phyloP scores from a whole-genome alignment of 2,329 filamentous ascomycete genomes.

The Hypomyces perniciosus region DNA sequence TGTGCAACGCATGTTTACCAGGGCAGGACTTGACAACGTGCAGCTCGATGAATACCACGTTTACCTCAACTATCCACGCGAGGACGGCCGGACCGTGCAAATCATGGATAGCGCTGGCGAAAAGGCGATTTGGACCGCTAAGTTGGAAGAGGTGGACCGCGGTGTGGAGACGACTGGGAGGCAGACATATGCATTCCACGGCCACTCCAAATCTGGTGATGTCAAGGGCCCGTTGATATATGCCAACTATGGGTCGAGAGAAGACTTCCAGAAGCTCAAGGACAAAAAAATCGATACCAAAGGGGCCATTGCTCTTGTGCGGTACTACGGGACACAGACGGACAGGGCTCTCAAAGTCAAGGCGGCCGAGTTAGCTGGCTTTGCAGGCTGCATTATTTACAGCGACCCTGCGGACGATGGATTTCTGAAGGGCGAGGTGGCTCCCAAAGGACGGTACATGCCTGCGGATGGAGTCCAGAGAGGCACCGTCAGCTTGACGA shows the following conservation, averaged over 20 bases:
- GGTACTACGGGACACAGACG: constrained; percentile 67
- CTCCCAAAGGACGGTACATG: constrained; percentile 73
- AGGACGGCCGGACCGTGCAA: constrained; percentile 71
- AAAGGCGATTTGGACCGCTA: constrained; percentile 67
- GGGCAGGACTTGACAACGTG: constrained; percentile 68
- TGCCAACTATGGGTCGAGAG: constrained; percentile 81
- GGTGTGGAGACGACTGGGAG: constrained; percentile 57
- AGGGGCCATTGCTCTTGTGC: constrained; percentile 78
- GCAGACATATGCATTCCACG: constrained; percentile 79
- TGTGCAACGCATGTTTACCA: constrained; percentile 69
- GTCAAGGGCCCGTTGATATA: constrained; percentile 84
- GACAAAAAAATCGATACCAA: constrained; percentile 67
- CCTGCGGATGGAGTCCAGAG: constrained; percentile 77
- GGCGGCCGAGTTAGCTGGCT: constrained; percentile 80
- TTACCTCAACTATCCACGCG: constrained; percentile 85
- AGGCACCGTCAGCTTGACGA: constrained; percentile 73
- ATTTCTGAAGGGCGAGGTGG: constrained; percentile 64
- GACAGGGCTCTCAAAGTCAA: constrained; percentile 80
- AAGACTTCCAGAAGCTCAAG: constrained; percentile 70
- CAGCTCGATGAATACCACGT: constrained; percentile 74
- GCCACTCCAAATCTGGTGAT: constrained; percentile 79
- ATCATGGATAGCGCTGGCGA: constrained; percentile 64
- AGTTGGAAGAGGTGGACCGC: constrained; percentile 70
- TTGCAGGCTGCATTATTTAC: constrained; percentile 84
- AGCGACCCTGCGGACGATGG: constrained; percentile 85